Base-by-base conservation (phyloP, 2,329 filamentous ascomycete species). In the Xylaria arbuscula region DNA sequence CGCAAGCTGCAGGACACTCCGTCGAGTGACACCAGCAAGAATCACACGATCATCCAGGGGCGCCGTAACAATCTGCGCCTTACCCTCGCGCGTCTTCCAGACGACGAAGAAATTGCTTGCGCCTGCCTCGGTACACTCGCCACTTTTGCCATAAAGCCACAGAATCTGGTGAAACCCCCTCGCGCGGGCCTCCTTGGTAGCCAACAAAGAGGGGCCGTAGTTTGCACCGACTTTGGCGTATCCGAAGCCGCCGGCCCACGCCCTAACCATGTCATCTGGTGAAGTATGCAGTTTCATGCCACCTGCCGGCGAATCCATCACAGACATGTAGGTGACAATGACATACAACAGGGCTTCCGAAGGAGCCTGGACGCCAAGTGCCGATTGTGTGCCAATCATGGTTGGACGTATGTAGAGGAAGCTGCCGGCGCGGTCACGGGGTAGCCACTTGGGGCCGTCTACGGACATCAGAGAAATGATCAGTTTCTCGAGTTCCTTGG, bases 191-290 rank as follows among this genome's bases (percentile, higher is more conserved):
- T 94, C 92, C 19, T 86, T 86, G 57, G 94, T 94, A 3, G 93
- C 92, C 62, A 93, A 85, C 62, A 98, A 85, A 22, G 88, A 90
- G 19, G 94, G 94, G 0, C 94, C 94, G 80, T 97, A 98, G 84
- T 97, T 98, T 69, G 94, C 94, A 63, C 94, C 94, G 40, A 98
- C 88, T 82, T 98, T 98, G 69, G 94, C 93, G 77, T 92, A 94
- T 0, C 94, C 94, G 79, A 97, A 97, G 10, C 95, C 94, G 69
- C 94, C 94, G 22, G 93, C 93, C 94, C 94, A 98, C 13, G 94
- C 94, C 72, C 94, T 91, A 66, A 97, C 90, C 84, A 91, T 93
- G 79, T 97, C 93, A 72, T 94, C 89, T 64, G 89, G 87, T 54
- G 88, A 92, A 0, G 94, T 95, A 77, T 95, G 88, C 54, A 97